Base-by-base conservation (phyloP, 2,329 filamentous ascomycete genomes). In the Phaeophleospora eucalypticola region DNA sequence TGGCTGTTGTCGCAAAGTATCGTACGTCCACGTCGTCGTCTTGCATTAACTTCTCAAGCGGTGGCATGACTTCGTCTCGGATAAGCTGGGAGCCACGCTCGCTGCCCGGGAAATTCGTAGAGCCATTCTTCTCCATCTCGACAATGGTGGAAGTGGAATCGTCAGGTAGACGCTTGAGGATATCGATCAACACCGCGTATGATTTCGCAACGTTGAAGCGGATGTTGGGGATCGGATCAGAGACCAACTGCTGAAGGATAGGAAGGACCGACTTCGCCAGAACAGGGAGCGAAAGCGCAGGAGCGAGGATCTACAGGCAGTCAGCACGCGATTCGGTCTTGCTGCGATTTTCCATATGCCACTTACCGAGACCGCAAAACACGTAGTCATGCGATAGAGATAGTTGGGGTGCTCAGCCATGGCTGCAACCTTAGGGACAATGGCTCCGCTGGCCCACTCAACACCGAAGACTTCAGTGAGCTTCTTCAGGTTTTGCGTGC, bases 181-280 rank as follows among this genome's bases (percentile, higher is more conserved):
- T 89, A 59, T 87, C 84, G 62, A 97, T 89, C 49, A 98, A 76
- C 42, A 93, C 84, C 17, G 83, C 82, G 66, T 97, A 98, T 38
- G 93, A 97, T 76, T 98, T 98, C 60, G 93, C 93, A 39, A 98
- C 93, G 70, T 98, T 98, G 80, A 98, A 98, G 42, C 93, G 89
- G 67, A 98, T 98, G 73, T 98, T 98, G 58, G 93, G 93, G 54
- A 98, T 98, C 36, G 94, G 89, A 65, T 98, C 93, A 37, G 82
- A 80, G 43, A 94, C 89, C 45, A 98, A 86, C 73, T 91, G 89
- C 70, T 95, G 88, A 66, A 98, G 82, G 78, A 98, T 97, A 33
- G 93, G 93, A 17, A 98, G 80, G 58, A 98, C 94, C 27, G 89
- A 93, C 65, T 86, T 85, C 64, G 88, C 84, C 67, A 98, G 95